Base-by-base conservation (phyloP, 2,329 filamentous ascomycete species). In the Neurospora sp. region DNA sequence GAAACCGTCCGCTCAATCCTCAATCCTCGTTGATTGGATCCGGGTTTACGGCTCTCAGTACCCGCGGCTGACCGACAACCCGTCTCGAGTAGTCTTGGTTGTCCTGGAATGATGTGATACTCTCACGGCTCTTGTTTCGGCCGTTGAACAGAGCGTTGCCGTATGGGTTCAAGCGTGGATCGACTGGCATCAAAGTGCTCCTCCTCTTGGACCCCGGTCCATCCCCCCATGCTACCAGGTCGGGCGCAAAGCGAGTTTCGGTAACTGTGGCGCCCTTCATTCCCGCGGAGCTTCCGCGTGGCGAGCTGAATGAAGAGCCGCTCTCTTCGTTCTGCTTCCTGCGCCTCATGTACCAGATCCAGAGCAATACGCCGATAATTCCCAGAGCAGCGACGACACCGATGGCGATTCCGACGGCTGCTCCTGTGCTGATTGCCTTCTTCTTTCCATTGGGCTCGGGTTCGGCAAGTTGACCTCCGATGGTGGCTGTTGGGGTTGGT, bases 21-120 rank as follows among this genome's bases (percentile, higher is more conserved):
- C 75, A 77, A 17, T 78, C 73, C 40, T 79, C 77, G 15, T 12
- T 17, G 4, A 78, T 79, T 1, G 86, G 86, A 74, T 90, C 87
- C 3, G 88, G 87, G 74, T 90, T 90, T 38, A 82, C 87, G 8
- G 87, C 87, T 73, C 88, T 83, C n/a, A 90, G 81, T 8, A 89
- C 86, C 74, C 85, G 81, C 6, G 72, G 70, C 10, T 84, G 83
- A 62, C 83, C 80, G 67, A 85, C 85, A 15, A 90, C 87, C 73
- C 83, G 82, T 72, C 88, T 82, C 46, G 88, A 89, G 75, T 90
- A 90, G 73, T 90, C 88, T 70, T 88, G 87, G 72, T 90, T 87
- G 75, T 90, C 88, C 70, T 85, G 85, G 5, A 90, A 79, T 1
- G 88, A 89, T 73, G 86, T 86, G 75, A 90, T 80, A 76, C 87